Percentiles rank a stretch among this genome's conserved stretches.
Evolutionary conservation across 345 rosid species (phyloP).

Genomic region (Alliaria petiolata): DNA sequence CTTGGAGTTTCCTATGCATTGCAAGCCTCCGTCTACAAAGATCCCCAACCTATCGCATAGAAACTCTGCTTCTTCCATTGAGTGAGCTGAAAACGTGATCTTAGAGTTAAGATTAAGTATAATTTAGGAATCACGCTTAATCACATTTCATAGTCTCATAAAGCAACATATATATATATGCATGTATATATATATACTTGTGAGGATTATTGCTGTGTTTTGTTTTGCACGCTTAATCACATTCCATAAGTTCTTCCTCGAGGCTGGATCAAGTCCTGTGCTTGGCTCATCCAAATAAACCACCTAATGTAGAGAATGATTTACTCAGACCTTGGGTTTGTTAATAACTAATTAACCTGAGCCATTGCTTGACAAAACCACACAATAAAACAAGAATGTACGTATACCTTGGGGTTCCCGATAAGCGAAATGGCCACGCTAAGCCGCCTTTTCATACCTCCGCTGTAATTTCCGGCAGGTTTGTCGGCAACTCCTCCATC

Average conservation of each 20-base stretch:
- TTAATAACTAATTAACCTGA: not conserved
- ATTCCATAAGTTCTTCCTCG: constrained; percentile 81
- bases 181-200: constrained; percentile 38
- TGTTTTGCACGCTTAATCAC: constrained; percentile 81
- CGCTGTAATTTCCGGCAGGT: constrained; percentile 85
- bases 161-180: too few relatives aligned
- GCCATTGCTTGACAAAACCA: not conserved
- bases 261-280: constrained; percentile 95
- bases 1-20: constrained; percentile 88
- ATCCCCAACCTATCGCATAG: constrained; percentile 85
- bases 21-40: constrained; percentile 81
- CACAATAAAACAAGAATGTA: not conserved
- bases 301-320: constrained; percentile 40
- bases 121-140: not conserved
- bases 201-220: constrained; percentile 79
- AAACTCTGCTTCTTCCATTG: constrained; percentile 97
- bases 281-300: constrained; percentile 98
- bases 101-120: not conserved
- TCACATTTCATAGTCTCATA: not conserved
- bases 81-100: constrained; percentile 42
- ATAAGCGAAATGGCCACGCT: constrained; percentile 95
- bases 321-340: not conserved
- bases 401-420: constrained; percentile 76
- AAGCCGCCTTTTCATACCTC: constrained; percentile 98
- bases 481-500: constrained; percentile 85